Conservation (phyloP, 2,329 filamentous ascomycete genomes). For the Claviceps citrina region DNA sequence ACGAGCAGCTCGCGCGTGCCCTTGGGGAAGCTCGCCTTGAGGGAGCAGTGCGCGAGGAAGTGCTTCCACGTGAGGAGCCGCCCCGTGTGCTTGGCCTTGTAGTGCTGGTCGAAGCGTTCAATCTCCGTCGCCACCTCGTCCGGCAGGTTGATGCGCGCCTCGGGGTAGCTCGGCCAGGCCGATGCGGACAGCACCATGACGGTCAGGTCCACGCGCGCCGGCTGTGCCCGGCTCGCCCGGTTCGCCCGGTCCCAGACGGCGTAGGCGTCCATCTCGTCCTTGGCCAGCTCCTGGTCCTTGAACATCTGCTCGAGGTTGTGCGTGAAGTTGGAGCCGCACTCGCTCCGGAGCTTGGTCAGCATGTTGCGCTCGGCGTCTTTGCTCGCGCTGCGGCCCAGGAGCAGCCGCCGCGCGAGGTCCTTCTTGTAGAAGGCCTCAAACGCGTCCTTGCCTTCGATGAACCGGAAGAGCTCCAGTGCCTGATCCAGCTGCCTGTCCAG, state of each 20-base stretch:
- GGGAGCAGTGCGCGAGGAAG: constrained; percentile 73
- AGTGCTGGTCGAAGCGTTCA: constrained; percentile 68
- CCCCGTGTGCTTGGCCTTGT: constrained; percentile 79
- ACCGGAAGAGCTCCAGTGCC: constrained; percentile 85
- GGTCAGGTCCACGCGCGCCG: constrained; percentile 44
- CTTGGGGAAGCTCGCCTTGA: constrained; percentile 66
- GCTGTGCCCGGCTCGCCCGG: constrained; percentile 18
- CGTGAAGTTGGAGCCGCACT: constrained; percentile 88
- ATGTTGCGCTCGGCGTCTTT: constrained; percentile 93
- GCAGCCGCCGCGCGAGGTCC: constrained; percentile 72
- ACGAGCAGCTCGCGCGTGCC: constrained; percentile 80
- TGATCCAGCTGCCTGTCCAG: constrained; percentile 85
- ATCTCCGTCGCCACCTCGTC: constrained; percentile 60
- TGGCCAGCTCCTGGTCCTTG: constrained; percentile 86
- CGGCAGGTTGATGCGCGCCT: constrained; percentile 57
- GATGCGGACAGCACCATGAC: constrained; percentile 85
- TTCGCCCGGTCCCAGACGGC: constrained; percentile 49
- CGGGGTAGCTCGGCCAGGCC: constrained; percentile 85
- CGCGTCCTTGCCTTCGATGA: constrained; percentile 91
- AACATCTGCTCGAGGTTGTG: constrained; percentile 99
- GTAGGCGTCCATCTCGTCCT: constrained; percentile 86
- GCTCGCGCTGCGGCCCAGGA: constrained; percentile 86
- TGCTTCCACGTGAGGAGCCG: constrained; percentile 85
- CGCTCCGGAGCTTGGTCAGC: constrained; percentile 77
- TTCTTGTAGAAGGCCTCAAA: constrained; percentile 99